phyloP scores from a whole-genome alignment of 148 eudicot genomes.

The Diospyros kaki region DNA sequence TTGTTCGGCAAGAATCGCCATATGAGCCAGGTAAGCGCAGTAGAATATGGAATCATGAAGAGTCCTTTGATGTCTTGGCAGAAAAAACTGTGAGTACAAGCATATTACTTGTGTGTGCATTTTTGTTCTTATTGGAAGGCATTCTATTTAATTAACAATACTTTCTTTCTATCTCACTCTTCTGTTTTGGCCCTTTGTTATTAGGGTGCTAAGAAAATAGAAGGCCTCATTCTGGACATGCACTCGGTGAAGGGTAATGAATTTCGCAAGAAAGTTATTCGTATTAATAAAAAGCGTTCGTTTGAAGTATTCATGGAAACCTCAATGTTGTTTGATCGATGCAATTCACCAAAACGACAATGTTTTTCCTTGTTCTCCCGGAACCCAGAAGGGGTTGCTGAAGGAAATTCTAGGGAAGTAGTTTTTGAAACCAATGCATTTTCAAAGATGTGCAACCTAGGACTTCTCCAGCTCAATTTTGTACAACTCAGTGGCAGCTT shows the following conservation, averaged over 20 bases:
- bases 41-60: neutral
- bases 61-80: neutral
- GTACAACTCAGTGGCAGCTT: neutral
- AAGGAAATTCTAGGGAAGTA: neutral
- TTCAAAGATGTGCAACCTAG: neutral
- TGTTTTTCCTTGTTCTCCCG: neutral
- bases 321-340: neutral
- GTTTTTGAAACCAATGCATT: neutral
- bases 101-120: no score
- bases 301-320: neutral
- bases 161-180: neutral
- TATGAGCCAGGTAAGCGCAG: neutral
- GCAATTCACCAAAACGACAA: neutral
- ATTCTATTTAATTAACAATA: neutral
- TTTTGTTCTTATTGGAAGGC: neutral
- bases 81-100: no score
- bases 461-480: neutral
- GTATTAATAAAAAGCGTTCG: neutral
- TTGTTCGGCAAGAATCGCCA: slow-evolving; percentile 1
- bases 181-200: no score
- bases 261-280: neutral
- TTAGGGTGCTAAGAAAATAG: neutral
- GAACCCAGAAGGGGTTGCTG: neutral
- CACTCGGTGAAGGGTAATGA: neutral
- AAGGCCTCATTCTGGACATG: neutral